Evolutionary conservation across 805 yeast genomes (phyloP).

Genomic region (Kodamaea laetipori): DNA sequence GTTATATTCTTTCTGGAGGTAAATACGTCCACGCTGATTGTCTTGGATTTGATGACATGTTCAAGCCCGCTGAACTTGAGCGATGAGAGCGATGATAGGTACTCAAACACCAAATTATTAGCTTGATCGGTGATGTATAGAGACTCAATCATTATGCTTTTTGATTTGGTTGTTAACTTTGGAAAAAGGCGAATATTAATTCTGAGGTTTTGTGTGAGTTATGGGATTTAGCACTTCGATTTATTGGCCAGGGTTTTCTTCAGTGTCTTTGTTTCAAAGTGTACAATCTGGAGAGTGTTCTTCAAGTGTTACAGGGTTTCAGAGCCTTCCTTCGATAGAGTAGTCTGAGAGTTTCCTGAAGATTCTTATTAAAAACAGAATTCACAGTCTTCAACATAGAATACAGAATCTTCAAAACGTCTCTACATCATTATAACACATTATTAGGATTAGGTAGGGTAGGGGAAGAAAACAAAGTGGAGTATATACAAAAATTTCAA

Average conservation of each 20-base stretch:
- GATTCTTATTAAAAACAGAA: no score
- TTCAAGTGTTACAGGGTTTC: no score
- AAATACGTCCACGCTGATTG: background rate
- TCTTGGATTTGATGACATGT: constrained; percentile 18
- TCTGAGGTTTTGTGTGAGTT: no score
- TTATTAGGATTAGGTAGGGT: constrained; percentile 10
- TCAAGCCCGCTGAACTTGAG: constrained; percentile 36
- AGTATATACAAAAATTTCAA: constrained; percentile 6
- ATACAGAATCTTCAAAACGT: no score
- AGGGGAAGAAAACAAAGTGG: constrained; percentile 9
- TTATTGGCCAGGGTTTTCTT: no score
- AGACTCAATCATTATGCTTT: constrained; percentile 38
- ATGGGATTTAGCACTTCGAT: no score
- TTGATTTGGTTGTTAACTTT: constrained; percentile 1
- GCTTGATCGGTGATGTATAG: constrained; percentile 43
- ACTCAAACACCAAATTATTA: constrained; percentile 39
- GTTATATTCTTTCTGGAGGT: background rate
- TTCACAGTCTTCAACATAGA: no score
- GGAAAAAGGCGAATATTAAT: no score
- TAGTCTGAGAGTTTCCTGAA: no score
- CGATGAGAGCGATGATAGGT: constrained; percentile 30
- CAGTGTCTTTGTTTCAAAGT: no score
- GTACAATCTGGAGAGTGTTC: no score
- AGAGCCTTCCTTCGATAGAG: no score
- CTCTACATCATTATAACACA: background rate